A percentile compares a stretch with the other conserved stretches of the same genome.
These are phyloP conservation scores for Blastomyces silverae DNA, from an alignment of 2,329 filamentous ascomycete species.

Conservation along the genomic window DNA sequence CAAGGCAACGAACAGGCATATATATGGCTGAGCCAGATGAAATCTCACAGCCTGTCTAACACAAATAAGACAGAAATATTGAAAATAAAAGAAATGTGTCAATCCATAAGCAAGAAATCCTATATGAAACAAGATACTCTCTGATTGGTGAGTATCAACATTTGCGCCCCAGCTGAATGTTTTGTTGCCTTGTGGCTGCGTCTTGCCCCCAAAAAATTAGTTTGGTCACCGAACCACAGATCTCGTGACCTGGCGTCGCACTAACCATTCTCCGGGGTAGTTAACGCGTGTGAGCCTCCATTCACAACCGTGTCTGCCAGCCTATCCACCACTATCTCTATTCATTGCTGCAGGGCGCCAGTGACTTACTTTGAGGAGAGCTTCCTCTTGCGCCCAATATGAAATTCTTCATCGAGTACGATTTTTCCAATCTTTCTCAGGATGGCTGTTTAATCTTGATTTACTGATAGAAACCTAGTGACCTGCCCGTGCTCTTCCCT, in stretches of 20 bases:
- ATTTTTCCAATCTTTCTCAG: constrained; percentile 9
- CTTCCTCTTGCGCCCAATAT: constrained; percentile 43
- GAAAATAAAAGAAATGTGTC: not conserved
- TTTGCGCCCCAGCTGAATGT: not conserved
- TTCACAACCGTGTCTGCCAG: not conserved
- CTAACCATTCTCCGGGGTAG: constrained; percentile 2
- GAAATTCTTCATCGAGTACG: constrained; percentile 72
- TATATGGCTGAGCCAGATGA: not conserved
- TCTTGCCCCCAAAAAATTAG: not conserved
- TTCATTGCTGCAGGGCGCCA: not conserved
- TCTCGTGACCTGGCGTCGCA: constrained; percentile 11
- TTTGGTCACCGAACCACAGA: too few relatives aligned
- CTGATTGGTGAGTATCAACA: constrained; percentile 6
- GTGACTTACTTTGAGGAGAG: constrained; percentile 1
- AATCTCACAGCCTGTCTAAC: constrained; percentile 4
- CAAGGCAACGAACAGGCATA: constrained; percentile 12
- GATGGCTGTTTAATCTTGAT: constrained; percentile 1
- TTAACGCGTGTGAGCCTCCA: constrained; percentile 4
- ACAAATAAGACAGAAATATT: not conserved
- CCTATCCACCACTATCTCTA: not conserved
- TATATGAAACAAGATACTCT: not conserved
- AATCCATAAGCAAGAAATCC: not conserved
- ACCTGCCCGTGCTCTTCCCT: constrained; percentile 65
- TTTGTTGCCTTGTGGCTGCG: not conserved
- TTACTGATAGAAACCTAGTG: constrained; percentile 39